Base-by-base conservation (phyloP, 2,329 filamentous ascomycete genomes). In the Fusarium nanum region DNA sequence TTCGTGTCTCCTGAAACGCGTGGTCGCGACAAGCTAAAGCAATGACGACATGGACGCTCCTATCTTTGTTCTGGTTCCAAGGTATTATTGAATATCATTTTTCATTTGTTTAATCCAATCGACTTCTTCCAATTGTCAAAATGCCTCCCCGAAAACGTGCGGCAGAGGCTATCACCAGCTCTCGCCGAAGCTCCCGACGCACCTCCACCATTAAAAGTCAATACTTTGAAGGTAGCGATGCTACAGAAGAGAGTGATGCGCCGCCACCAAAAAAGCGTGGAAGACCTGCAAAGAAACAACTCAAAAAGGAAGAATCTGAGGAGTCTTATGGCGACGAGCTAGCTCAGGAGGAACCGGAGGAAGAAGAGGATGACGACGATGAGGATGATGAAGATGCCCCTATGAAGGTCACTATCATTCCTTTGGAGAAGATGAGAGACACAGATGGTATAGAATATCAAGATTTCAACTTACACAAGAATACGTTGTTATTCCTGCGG, bases 401-500 rank as follows among this genome's bases (percentile, higher is more conserved):
- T 3, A 77, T 75, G 41, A 82, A 76, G 40, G 76, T 80, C 32
- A 76, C 75, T 9, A 71, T 82, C 8, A 76, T 81, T 5, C 80
- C 80, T 1, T 54, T 81, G 27, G 79, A 78, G 52, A 76, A 80
- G 70, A 58, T 82, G 69, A 72, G 80, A 22, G 78, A 78, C 10
- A 72, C 71, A 7, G 78, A 75, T 2, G 78, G 77, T 16, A 68
- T 81, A 8, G 73, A 83, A 4, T 90, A 90, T 62, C 81, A 82
- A 34, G 85, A 88, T 40, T 77, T 83, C 23, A 84, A 79, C 27
- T 64, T 90, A 7, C 88, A 90, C 70, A 81, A 81, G 28, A 90
- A 90, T 64, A 89, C 88, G 0, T 66, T 89, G 47, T 78, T 84
- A 3, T 90, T 90, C 71, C 80, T 91, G 41, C 80, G 78, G 42